Evolutionary conservation across 1,139 yeast genomes (phyloP).

Genomic region (Meyerozyma carpophila): DNA sequence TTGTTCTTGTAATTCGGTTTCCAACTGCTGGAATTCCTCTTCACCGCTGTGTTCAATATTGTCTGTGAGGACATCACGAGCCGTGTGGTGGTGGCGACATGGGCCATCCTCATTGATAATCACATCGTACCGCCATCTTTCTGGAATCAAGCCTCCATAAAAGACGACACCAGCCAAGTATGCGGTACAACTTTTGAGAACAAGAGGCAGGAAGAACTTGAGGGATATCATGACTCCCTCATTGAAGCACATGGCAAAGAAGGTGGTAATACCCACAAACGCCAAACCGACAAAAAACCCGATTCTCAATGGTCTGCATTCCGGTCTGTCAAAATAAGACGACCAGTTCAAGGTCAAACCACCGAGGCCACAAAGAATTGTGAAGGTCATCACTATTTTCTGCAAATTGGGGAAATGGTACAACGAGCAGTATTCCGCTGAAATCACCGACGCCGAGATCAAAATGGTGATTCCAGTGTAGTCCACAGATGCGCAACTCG

Average conservation of each 20-base stretch:
- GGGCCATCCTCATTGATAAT: constrained; percentile 39
- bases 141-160: constrained; percentile 87
- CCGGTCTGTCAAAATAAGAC: constrained; percentile 83
- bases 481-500: constrained; percentile 86
- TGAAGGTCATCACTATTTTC: constrained; percentile 49
- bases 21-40: constrained; percentile 37
- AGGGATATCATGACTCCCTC: constrained; percentile 54
- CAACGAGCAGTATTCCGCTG: constrained; percentile 79
- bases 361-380: constrained; percentile 59
- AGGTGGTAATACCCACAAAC: constrained; percentile 64
- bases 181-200: constrained; percentile 61
- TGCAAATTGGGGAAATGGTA: constrained; percentile 53
- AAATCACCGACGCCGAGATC: constrained; percentile 84
- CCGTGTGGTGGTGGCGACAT: constrained; percentile 23
- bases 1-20: constrained; percentile 23
- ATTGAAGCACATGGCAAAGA: constrained; percentile 48
- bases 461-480: constrained; percentile 90
- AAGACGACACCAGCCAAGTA: constrained; percentile 80
- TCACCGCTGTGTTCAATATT: constrained; percentile 35
- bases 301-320: constrained; percentile 73
- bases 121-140: constrained; percentile 72
- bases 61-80: constrained; percentile 32
- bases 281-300: constrained; percentile 82
- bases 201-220: constrained; percentile 54
- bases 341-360: constrained; percentile 89